Base-by-base conservation (phyloP, 2,329 filamentous ascomycete genomes). In the Immersiporthe knoxdaviesiana region DNA sequence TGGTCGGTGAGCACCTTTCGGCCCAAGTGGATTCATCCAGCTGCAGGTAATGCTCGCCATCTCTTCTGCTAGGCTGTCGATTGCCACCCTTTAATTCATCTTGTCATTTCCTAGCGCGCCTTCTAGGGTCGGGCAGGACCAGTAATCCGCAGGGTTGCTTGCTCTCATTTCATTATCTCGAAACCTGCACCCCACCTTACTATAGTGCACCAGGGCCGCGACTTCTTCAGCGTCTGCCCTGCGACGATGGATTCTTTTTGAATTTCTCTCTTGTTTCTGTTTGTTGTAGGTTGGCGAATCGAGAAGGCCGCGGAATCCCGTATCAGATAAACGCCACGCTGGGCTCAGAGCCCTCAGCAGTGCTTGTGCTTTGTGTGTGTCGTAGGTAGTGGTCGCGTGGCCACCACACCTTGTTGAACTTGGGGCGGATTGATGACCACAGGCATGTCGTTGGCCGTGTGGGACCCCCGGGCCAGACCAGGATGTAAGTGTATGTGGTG, bases 401-500 rank as follows among this genome's bases (percentile, higher is more conserved):
- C 32, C 11, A 6, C n/a, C 21, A 14, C 7, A 14, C n/a, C 56
- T 37, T n/a, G n/a, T 21, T n/a, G 56, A 37, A 24, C 56, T 24
- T 16, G 56, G 35, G 30, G 56, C 7, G 56, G 56, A 35, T 30
- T 35, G 30, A 32, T 32, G 27, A 35, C 56, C 56, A 59, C 56
- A 16, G 21, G 56, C 16, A 35, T 37, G 56, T 37, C 52, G 52
- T 56, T 56, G 52, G 52, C 24, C 52, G 16, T 58, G 61, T 41
- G 63, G 68, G 59, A 39, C 47, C 64, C 68, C 68, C 39, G 50
- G 59, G 62, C 21, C 7, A 67, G 24, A 35, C 65, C 64, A 69
- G 68, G 68, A 37, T 67, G 44, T 62, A 27, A 59, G 58, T 67
- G 68, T 59, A 37, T 67, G 44, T 58, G 50, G 63, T 69, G 67